Percentiles rank a stretch among this genome's conserved stretches.
Conservation (phyloP, 306 rosid genomes). For the Acacia crassicarpa region DNA sequence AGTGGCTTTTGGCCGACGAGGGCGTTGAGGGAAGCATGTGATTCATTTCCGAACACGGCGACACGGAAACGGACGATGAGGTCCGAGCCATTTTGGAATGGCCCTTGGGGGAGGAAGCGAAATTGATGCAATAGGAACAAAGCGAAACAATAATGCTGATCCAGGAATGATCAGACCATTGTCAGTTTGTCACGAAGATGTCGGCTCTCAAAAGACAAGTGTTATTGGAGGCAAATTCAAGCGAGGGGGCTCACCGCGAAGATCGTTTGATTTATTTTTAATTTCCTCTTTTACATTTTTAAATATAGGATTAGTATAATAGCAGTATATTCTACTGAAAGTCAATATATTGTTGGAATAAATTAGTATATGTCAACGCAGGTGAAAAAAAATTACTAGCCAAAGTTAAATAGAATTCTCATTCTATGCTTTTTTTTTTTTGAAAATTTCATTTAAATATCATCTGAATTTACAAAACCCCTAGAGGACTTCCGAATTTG, state of each 20-base stretch:
- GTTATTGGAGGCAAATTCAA: not conserved
- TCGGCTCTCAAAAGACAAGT: not conserved
- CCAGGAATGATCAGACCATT: not conserved
- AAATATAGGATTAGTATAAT: too few species aligned
- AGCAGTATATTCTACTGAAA: too few species aligned
- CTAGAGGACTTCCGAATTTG: too few species aligned
- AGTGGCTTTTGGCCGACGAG: not conserved
- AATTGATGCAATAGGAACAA: not conserved
- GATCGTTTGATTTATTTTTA: not conserved
- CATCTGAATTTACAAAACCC: too few species aligned
- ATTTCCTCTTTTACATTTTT: not conserved
- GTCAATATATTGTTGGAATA: too few species aligned
- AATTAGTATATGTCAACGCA: too few species aligned
- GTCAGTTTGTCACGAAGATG: not conserved
- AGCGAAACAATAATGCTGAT: not conserved
- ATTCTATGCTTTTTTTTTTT: too few species aligned
- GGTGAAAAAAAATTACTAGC: too few species aligned
- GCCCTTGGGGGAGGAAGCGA: not conserved
- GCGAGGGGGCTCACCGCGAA: conserved; percentile 26
- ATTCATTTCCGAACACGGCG: not conserved
- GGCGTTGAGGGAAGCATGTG: not conserved
- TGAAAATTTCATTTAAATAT: too few species aligned
- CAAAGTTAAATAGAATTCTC: too few species aligned
- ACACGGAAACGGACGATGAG: not conserved
- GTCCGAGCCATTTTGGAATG: not conserved